Evolutionary conservation across 2,329 filamentous ascomycete species (phyloP).

Genomic region (Pyrenophora seminiperda): DNA sequence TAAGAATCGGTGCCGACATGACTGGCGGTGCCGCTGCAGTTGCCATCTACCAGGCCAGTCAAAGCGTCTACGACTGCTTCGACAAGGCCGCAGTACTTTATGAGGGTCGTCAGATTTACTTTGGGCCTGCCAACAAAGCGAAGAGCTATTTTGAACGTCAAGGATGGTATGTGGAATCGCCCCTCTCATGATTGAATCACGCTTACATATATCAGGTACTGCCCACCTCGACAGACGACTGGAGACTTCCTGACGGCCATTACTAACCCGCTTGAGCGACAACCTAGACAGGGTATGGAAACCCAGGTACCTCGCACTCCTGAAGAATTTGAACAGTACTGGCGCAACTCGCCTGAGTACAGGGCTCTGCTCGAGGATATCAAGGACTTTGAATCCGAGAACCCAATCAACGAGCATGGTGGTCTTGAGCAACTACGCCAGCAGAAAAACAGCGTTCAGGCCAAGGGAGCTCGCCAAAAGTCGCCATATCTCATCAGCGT

Average conservation of each 20-base stretch:
- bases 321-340: slow-evolving; percentile 56
- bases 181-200: neutral
- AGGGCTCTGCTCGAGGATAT: slow-evolving; percentile 55
- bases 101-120: slow-evolving; percentile 78
- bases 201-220: slow-evolving; percentile 46
- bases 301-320: slow-evolving; percentile 54
- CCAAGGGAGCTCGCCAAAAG: slow-evolving; percentile 58
- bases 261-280: slow-evolving; percentile 57
- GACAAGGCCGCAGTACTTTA: slow-evolving; percentile 78
- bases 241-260: slow-evolving; percentile 79
- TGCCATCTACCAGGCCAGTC: slow-evolving; percentile 61
- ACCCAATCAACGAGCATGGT: slow-evolving; percentile 51
- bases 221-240: slow-evolving; percentile 69
- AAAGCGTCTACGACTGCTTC: slow-evolving; percentile 65
- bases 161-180: slow-evolving; percentile 57
- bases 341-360: slow-evolving; percentile 59
- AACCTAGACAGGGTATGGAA: slow-evolving; percentile 51
- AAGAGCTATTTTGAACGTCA: slow-evolving; percentile 69
- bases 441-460: slow-evolving; percentile 58
- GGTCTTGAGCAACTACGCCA: slow-evolving; percentile 43
- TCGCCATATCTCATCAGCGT: slow-evolving; percentile 65
- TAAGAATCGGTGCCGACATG: slow-evolving; percentile 58
- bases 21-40: slow-evolving; percentile 59
- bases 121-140: slow-evolving; percentile 65
- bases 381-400: slow-evolving; percentile 55